Evolutionary conservation across 2,329 filamentous ascomycete genomes (phyloP).

Genomic region (Xylaria multiplex): DNA sequence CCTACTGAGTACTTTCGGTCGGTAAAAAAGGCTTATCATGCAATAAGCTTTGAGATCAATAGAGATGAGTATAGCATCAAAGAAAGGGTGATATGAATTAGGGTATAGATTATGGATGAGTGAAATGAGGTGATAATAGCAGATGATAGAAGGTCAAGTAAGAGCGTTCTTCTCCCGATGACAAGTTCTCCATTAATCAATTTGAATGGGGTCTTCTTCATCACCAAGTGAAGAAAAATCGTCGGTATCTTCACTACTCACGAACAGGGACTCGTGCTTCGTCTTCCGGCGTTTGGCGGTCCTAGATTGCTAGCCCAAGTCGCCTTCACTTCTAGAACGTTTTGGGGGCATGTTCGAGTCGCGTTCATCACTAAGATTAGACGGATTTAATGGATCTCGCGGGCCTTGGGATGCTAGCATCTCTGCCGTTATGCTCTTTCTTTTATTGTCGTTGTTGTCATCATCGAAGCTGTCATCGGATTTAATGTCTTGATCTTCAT

Average conservation of each 20-base stretch:
- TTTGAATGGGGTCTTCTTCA: background rate
- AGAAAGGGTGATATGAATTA: background rate
- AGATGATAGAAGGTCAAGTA: background rate
- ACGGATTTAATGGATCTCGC: background rate
- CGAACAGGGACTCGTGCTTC: conserved; percentile 3
- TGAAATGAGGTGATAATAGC: background rate
- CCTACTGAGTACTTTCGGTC: background rate
- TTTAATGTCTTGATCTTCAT: background rate
- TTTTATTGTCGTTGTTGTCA: background rate
- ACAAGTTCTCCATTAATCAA: conserved; percentile 5
- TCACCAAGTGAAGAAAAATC: background rate
- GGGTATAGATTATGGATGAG: background rate
- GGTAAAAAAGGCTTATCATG: background rate
- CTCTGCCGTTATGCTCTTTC: background rate
- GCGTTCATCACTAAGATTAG: background rate
- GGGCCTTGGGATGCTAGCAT: background rate
- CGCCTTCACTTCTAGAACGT: conserved; percentile 18
- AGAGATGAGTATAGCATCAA: background rate
- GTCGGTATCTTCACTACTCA: conserved; percentile 3
- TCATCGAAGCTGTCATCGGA: background rate
- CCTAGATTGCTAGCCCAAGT: conserved; percentile 19
- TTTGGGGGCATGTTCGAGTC: background rate
- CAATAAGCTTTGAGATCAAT: background rate
- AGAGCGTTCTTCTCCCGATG: background rate
- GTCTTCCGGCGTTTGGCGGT: conserved; percentile 21